A percentile compares a stretch with the other conserved stretches of the same genome.
Conservation (phyloP, 2,329 filamentous ascomycete species). For the Talaromyces marneffei region DNA sequence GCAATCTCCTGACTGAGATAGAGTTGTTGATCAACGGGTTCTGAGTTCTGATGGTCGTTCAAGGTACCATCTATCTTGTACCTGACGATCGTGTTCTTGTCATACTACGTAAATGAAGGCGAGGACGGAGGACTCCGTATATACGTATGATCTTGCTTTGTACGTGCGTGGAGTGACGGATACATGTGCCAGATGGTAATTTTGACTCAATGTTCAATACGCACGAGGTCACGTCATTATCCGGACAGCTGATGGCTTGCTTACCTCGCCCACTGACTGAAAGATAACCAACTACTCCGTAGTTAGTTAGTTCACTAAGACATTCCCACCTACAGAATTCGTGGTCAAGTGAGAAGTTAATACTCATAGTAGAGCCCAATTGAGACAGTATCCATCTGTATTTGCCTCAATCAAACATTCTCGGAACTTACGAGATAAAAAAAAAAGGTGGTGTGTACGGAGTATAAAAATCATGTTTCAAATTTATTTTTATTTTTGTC, state of each 20-base stretch:
- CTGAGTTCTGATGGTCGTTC: not conserved
- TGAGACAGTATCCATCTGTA: not conserved
- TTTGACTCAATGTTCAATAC: not conserved
- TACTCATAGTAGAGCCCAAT: not conserved
- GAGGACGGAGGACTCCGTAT: not conserved
- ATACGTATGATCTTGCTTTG: not conserved
- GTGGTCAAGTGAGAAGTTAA: not conserved
- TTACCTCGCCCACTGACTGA: no score
- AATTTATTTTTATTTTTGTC: not conserved
- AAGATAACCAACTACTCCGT: not conserved
- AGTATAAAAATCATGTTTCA: not conserved
- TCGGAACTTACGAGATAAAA: no score
- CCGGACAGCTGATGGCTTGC: not conserved
- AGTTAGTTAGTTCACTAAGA: not conserved
- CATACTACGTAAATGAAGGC: not conserved
- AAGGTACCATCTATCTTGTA: not conserved
- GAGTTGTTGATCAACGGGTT: not conserved
- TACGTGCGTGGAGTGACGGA: not conserved
- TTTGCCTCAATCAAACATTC: no score
- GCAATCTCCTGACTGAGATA: not conserved
- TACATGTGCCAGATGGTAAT: not conserved
- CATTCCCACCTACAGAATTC: not conserved
- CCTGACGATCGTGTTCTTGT: slow-evolving; percentile 11
- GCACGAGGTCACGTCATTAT: not conserved
- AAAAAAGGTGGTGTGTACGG: no score